Conservation (phyloP, 257 asterid species). For the Solanum chiquidenum region DNA sequence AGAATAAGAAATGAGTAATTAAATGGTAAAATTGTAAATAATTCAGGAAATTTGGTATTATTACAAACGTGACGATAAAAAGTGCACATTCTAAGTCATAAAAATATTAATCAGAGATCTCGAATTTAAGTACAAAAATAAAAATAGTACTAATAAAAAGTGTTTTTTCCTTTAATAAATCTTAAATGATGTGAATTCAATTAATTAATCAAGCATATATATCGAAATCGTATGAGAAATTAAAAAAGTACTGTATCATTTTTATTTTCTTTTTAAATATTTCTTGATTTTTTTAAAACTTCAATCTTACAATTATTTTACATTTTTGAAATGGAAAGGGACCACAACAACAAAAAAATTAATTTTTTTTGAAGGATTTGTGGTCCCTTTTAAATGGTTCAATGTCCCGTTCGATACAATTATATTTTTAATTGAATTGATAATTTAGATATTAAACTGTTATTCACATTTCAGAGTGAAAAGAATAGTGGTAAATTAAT, state of each 20-base stretch:
- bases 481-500: neutral
- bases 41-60: neutral
- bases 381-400: neutral
- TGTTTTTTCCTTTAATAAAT: too few species aligned
- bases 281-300: neutral
- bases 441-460: neutral
- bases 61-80: fast-evolving
- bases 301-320: neutral
- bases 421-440: neutral
- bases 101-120: too few species aligned
- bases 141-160: too few species aligned
- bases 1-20: too few species aligned
- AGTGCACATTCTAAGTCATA: neutral
- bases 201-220: too few species aligned
- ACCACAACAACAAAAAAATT: neutral
- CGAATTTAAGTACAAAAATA: neutral
- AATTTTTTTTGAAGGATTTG: neutral
- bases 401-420: neutral
- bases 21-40: too few species aligned
- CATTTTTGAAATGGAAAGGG: neutral
- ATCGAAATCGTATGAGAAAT: neutral
- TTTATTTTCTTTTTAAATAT: neutral
- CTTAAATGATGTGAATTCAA: neutral
- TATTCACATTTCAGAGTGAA: neutral
- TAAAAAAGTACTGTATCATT: neutral